Evolutionary conservation across 371 early-diverging fungal species (phyloP).

Genomic region (Zopfochytrium polystomum): DNA sequence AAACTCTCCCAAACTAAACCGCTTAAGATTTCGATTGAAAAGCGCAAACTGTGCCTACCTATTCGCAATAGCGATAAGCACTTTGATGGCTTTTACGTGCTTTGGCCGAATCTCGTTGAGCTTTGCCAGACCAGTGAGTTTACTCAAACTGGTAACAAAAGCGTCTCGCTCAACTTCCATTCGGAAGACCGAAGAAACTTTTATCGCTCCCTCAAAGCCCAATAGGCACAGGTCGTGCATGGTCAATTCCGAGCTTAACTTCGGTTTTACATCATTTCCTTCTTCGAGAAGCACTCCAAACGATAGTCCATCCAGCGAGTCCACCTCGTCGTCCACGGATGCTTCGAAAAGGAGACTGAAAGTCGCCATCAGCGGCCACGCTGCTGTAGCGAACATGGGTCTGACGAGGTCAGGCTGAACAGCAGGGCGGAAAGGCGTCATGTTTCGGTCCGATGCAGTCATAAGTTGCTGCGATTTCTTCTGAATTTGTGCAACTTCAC

Average conservation of each 20-base stretch:
- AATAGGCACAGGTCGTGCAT: conserved; percentile 46
- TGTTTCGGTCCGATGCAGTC: conserved; percentile 2
- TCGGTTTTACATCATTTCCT: too few relatives aligned
- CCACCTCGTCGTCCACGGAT: conserved; percentile 19
- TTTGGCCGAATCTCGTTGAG: conserved; percentile 44
- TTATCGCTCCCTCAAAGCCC: conserved; percentile 48
- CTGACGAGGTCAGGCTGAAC: conserved; percentile 44
- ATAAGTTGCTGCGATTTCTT: conserved; percentile 49
- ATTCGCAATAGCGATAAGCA: conserved; percentile 33
- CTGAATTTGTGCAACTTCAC: conserved; percentile 49
- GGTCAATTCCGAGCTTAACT: neutral
- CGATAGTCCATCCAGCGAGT: neutral
- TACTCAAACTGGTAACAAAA: conserved; percentile 51
- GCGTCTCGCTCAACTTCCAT: conserved; percentile 59
- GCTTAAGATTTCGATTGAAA: neutral
- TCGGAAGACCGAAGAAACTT: conserved; percentile 44
- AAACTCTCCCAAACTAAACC: conserved; percentile 39
- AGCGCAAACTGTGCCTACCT: conserved; percentile 9
- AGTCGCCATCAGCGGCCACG: conserved; percentile 53
- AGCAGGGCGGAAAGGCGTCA: conserved; percentile 41
- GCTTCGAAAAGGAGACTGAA: conserved; percentile 52
- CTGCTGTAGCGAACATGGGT: conserved; percentile 51
- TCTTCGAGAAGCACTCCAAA: neutral
- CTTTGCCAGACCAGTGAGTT: conserved; percentile 49
- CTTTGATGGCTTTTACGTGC: conserved; percentile 51